phyloP scores from a whole-genome alignment of 768 basidiomycete genomes.

The Hygrophorus pudorinus region DNA sequence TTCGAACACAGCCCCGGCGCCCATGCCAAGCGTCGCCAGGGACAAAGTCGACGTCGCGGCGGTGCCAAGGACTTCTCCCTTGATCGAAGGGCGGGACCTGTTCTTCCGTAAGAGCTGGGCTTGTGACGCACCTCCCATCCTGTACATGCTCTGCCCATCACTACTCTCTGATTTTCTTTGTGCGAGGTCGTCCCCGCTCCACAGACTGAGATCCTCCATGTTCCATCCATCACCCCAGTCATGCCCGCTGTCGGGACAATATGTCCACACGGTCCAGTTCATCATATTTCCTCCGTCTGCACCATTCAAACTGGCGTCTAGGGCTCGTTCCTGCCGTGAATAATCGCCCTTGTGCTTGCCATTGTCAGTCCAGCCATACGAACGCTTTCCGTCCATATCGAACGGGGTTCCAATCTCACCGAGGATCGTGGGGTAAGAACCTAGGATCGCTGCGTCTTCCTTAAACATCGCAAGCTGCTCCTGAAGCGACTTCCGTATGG shows the following conservation, averaged over 20 bases:
- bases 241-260: conserved; percentile 74
- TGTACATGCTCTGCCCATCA: conserved; percentile 16
- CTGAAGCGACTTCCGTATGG: conserved; percentile 73
- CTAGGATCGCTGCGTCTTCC: conserved; percentile 58
- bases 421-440: conserved; percentile 78
- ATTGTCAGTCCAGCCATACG: conserved; percentile 71
- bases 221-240: conserved; percentile 97
- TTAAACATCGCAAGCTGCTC: conserved; percentile 77
- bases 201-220: conserved; percentile 87
- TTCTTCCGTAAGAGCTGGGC: conserved; percentile 30
- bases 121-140: conserved; percentile 19
- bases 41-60: conserved; percentile 25
- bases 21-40: conserved; percentile 21
- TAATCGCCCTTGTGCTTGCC: conserved; percentile 71
- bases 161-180: conserved; percentile 8
- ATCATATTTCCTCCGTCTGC: conserved; percentile 68
- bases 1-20: conserved; percentile 12
- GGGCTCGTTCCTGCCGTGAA: conserved; percentile 65
- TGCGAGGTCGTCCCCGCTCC: conserved; percentile 65
- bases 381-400: conserved; percentile 82
- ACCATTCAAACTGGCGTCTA: conserved; percentile 75
- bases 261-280: conserved; percentile 85
- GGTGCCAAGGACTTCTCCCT: neutral
- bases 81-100: neutral
- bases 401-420: conserved; percentile 95